Base-by-base conservation (phyloP, 257 asterid genomes). In the Perilla frutescens region DNA sequence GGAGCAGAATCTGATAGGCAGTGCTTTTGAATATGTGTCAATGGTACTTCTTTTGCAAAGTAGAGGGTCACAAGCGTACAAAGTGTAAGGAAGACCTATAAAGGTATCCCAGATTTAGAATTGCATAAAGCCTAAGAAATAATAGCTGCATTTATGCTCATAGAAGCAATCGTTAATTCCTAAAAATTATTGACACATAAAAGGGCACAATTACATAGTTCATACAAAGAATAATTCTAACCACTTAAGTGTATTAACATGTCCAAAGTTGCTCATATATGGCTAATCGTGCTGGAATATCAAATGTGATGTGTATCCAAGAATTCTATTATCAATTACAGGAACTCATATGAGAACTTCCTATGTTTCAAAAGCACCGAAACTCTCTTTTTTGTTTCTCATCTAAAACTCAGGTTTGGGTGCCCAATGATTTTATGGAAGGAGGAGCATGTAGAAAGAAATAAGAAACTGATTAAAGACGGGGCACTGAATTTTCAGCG, bases 11-110 rank as follows among this genome's bases (percentile, higher is more conserved):
- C 97, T 63, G 96, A 77, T 72, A 80, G 65, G 36, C 66, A 85
- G 45, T 76, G 87, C 56, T 85, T 74, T 68, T 87, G 90, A 70
- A 78, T 82, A 54, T 83, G 81, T 51, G 79, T 34, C 85, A 92
- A 73, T 1, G 96, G 98, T 54, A 87, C 89, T 87, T 95, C 99
- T 71, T 88, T 87, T 2, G 99, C 99, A 65, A 95, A 92, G 94
- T 90, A 84, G 80, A 95, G 87, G 6, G 98, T 90, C 63, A 95
- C 89, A 66, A 87, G 89, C 2, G 98, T 92, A 75, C 99, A 95
- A 39, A 89, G 53, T 26, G 82, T 62, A 73, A 92, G 89, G 88
- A 92, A 89, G 51, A 85, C 90, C 99, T 95, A 84, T 26, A 71
- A 67, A 75, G 37, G 59, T 55, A 65, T 37, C n/a, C 72, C 72